A percentile compares a stretch with the other conserved stretches of the same genome.
Evolutionary conservation across 768 basidiomycete species (phyloP).

Genomic region (Mycena rebaudengoi): DNA sequence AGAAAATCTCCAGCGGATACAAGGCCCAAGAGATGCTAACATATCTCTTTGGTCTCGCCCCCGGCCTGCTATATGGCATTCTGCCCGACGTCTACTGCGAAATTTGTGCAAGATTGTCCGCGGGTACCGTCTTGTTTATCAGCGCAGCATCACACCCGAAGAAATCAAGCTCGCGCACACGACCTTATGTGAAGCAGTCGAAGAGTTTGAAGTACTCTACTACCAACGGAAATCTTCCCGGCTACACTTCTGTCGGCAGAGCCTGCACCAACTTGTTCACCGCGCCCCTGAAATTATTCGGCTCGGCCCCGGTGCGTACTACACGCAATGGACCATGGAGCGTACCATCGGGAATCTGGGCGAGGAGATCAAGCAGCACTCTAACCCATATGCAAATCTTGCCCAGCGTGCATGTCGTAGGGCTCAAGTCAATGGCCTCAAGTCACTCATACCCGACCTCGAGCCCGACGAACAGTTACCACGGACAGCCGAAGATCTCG

Average conservation of each 20-base stretch:
- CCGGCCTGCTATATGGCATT: conserved; percentile 20
- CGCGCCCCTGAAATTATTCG: neutral
- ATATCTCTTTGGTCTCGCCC: conserved; percentile 29
- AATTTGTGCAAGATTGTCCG: conserved; percentile 32
- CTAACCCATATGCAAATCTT: conserved; percentile 3
- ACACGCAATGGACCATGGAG: conserved; percentile 17
- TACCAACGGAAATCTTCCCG: neutral
- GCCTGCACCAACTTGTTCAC: conserved; percentile 10
- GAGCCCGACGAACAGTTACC: neutral
- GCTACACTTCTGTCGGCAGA: conserved; percentile 11
- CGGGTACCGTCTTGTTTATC: neutral
- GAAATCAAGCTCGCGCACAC: neutral
- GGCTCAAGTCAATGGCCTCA: conserved; percentile 21
- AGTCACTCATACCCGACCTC: conserved; percentile 16
- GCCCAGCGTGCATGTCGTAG: conserved; percentile 1
- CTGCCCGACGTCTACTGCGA: conserved; percentile 26
- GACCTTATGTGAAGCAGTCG: neutral
- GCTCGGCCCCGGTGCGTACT: conserved; percentile 1
- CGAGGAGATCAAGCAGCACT: conserved; percentile 15
- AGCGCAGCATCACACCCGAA: neutral
- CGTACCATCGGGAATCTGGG: conserved; percentile 18
- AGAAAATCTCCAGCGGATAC: conserved; percentile 37
- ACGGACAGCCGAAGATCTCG: conserved; percentile 10
- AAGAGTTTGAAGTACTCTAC: conserved; percentile 9
- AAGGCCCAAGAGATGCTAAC: conserved; percentile 37